phyloP scores from a whole-genome alignment of 2,329 filamentous ascomycete genomes.

The Ophiostoma populinum region DNA sequence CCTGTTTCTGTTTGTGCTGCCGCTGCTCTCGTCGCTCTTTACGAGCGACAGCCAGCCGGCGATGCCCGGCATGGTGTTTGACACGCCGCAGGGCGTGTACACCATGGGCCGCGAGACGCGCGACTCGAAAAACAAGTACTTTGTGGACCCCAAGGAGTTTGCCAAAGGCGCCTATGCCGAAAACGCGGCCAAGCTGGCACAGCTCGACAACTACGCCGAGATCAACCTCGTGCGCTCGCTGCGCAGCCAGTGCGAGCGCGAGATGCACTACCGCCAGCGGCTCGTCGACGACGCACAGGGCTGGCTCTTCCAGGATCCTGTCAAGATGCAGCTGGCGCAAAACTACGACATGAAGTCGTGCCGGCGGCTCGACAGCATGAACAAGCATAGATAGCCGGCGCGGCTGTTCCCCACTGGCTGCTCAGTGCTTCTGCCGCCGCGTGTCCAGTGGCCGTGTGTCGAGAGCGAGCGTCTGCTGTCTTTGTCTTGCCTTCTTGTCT shows the following conservation, averaged over 20 bases:
- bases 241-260: constrained; percentile 54
- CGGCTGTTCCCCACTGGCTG: no score
- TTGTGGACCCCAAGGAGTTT: constrained; percentile 57
- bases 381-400: constrained; percentile 7
- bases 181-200: constrained; percentile 47
- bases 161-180: constrained; percentile 30
- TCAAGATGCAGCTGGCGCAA: constrained; percentile 57
- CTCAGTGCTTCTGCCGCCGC: no score
- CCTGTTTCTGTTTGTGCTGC: constrained; percentile 73
- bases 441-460: no score
- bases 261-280: constrained; percentile 46
- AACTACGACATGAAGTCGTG: constrained; percentile 35
- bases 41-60: constrained; percentile 33
- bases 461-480: not conserved
- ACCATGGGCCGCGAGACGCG: constrained; percentile 52
- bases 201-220: constrained; percentile 67
- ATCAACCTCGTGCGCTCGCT: constrained; percentile 50
- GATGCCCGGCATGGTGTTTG: constrained; percentile 60
- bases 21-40: constrained; percentile 68
- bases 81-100: constrained; percentile 50
- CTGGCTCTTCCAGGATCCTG: constrained; percentile 70
- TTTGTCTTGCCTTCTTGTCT: not conserved
- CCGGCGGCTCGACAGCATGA: constrained; percentile 28
- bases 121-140: constrained; percentile 65
- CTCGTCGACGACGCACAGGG: constrained; percentile 65